phyloP scores from a whole-genome alignment of 371 early-diverging fungal genomes.

The Mortierella sp. region DNA sequence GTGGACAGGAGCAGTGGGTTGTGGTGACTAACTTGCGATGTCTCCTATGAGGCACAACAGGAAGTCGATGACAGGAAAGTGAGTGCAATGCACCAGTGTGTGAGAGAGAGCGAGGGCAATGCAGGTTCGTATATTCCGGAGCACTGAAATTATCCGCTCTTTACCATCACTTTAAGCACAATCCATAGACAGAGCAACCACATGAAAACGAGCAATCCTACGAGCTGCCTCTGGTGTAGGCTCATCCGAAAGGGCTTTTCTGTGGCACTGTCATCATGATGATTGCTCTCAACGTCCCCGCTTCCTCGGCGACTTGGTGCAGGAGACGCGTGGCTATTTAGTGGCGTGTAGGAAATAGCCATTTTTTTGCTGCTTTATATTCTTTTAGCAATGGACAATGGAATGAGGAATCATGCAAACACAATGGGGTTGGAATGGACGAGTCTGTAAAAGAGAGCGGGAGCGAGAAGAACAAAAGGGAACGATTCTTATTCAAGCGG shows the following conservation, averaged over 20 bases:
- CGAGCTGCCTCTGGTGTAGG: conserved; percentile 23
- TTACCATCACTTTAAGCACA: conserved; percentile 30
- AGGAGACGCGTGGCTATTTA: conserved; percentile 4
- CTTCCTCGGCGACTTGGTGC: not conserved
- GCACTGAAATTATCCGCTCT: not conserved
- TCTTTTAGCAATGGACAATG: too few species aligned
- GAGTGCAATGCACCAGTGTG: too few species aligned
- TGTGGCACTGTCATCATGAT: too few species aligned
- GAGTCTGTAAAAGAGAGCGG: not conserved
- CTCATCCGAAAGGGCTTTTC: conserved; percentile 19
- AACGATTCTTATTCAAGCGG: too few species aligned
- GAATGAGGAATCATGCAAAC: not conserved
- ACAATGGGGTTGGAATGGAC: not conserved
- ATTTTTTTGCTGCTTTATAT: conserved; percentile 7
- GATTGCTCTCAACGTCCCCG: conserved; percentile 12
- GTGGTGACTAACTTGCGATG: conserved; percentile 4
- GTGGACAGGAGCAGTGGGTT: conserved; percentile 19
- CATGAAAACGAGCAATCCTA: conserved; percentile 17
- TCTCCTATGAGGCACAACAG: too few species aligned
- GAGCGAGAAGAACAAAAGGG: too few species aligned
- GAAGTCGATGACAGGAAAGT: too few species aligned
- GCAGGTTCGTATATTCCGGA: too few species aligned
- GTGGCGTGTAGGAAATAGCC: conserved; percentile 16
- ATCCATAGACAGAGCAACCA: conserved; percentile 32
- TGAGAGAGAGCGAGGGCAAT: too few species aligned